These are phyloP conservation scores for Sugiyamaella floridensis DNA, from an alignment of 805 yeast genomes.

Conservation along the genomic window DNA sequence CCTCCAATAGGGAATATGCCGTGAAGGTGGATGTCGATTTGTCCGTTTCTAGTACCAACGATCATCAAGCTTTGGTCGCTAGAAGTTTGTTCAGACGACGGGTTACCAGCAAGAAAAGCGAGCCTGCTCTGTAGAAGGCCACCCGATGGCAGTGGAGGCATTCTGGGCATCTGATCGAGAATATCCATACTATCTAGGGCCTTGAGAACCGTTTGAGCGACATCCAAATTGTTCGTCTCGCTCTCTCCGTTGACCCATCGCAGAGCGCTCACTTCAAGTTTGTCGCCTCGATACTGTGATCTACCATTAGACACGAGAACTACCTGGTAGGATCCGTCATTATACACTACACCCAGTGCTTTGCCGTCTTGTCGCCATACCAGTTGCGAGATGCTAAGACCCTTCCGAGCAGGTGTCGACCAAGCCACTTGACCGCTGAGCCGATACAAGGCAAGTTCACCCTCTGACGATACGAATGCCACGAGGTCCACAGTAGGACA, in stretches of 20 bases:
- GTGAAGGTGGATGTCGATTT: slow-evolving; percentile 27
- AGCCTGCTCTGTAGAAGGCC: slow-evolving; percentile 2
- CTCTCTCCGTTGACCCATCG: neutral
- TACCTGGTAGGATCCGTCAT: slow-evolving; percentile 37
- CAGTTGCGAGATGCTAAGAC: slow-evolving; percentile 11
- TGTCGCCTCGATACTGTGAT: slow-evolving; percentile 24
- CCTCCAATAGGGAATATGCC: slow-evolving; percentile 31
- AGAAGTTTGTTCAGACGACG: slow-evolving; percentile 10
- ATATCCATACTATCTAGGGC: slow-evolving; percentile 22
- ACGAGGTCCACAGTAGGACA: slow-evolving; percentile 51
- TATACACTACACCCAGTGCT: slow-evolving; percentile 40
- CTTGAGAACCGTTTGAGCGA: neutral
- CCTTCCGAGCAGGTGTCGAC: slow-evolving; percentile 35
- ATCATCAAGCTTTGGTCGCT: slow-evolving; percentile 18
- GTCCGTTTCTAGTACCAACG: slow-evolving; percentile 24
- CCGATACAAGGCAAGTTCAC: slow-evolving; percentile 52
- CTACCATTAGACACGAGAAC: slow-evolving; percentile 44
- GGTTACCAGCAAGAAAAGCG: neutral
- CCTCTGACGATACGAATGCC: slow-evolving; percentile 35
- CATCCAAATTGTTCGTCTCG: neutral
- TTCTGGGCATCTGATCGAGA: slow-evolving; percentile 21
- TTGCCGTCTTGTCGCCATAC: slow-evolving; percentile 37
- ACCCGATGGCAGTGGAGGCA: slow-evolving; percentile 11
- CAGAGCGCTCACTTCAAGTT: neutral
- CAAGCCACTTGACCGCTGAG: slow-evolving; percentile 48